Evolutionary conservation across 2,329 filamentous ascomycete genomes (phyloP).

Genomic region (Paecilomyces formosus): DNA sequence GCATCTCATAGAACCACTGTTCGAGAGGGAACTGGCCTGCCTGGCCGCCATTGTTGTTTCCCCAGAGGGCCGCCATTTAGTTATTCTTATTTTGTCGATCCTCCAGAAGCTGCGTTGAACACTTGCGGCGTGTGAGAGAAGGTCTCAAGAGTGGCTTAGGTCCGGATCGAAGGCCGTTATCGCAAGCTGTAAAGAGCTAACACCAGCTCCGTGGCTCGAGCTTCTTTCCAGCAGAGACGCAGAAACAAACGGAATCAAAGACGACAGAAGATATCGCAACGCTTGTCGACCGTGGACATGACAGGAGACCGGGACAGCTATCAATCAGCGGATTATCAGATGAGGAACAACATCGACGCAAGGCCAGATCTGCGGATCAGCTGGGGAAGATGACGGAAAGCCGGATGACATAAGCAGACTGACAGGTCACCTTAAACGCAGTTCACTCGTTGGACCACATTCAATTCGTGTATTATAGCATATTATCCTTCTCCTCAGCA

Average conservation of each 20-base stretch:
- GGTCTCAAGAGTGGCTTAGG: background rate
- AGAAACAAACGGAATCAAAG: background rate
- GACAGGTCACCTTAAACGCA: background rate
- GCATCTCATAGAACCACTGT: slow-evolving; percentile 99
- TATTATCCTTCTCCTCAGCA: too few species aligned
- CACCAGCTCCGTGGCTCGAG: background rate
- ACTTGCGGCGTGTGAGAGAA: background rate
- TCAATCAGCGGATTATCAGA: background rate
- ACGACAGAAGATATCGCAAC: background rate
- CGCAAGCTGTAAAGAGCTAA: background rate
- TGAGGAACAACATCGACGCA: background rate
- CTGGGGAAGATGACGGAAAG: too few species aligned
- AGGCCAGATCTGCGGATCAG: background rate
- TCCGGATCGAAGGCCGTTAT: background rate
- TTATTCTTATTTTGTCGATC: background rate
- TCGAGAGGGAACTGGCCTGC: slow-evolving; percentile 69
- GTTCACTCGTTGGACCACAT: background rate
- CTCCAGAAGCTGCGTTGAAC: background rate
- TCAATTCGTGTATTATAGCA: background rate
- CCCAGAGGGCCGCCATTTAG: slow-evolving; percentile 37
- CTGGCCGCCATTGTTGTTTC: slow-evolving; percentile 31
- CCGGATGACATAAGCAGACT: background rate
- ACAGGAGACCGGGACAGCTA: background rate
- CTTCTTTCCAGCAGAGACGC: background rate
- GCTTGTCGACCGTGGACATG: background rate